Conservation (phyloP, 2,329 filamentous ascomycete genomes). For the Ascochyta rabiei region DNA sequence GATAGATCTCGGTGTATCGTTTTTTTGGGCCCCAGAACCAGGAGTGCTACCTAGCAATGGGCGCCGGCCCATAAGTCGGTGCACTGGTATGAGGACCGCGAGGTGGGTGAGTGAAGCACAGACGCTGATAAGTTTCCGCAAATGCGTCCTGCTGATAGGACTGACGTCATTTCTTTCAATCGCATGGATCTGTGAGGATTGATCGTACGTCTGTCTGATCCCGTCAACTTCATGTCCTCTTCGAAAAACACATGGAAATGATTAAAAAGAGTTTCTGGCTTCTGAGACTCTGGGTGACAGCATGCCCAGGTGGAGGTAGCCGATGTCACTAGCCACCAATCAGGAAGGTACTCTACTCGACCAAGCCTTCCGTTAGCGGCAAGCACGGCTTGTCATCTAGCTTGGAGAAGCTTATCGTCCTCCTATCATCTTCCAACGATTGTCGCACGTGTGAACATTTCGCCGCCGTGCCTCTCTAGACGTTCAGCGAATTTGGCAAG, state of each 20-base stretch:
- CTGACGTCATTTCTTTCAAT: too few relatives aligned
- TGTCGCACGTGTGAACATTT: conserved; percentile 20
- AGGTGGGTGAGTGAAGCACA: conserved; percentile 55
- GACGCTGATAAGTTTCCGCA: neutral
- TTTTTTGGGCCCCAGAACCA: conserved; percentile 61
- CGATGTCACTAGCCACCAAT: conserved; percentile 22
- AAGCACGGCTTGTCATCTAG: conserved; percentile 17
- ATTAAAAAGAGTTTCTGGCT: neutral
- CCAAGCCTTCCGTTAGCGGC: conserved; percentile 26
- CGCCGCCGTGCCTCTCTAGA: conserved; percentile 1
- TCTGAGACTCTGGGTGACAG: neutral
- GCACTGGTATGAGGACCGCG: conserved; percentile 60
- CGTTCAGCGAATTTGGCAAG: neutral
- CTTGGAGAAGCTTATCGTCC: conserved; percentile 31
- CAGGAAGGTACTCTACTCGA: conserved; percentile 24
- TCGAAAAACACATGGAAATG: neutral
- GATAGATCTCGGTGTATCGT: conserved; percentile 53
- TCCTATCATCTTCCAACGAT: conserved; percentile 18
- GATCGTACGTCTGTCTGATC: too few relatives aligned
- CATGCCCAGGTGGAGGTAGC: neutral
- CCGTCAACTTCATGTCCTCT: too few relatives aligned
- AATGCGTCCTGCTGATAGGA: too few relatives aligned
- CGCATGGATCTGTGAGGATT: too few relatives aligned
- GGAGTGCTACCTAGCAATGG: conserved; percentile 59
- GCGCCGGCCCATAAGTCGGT: conserved; percentile 50